Evolutionary conservation across 768 basidiomycete species (phyloP).

Genomic region (Leucosporidium scottii): DNA sequence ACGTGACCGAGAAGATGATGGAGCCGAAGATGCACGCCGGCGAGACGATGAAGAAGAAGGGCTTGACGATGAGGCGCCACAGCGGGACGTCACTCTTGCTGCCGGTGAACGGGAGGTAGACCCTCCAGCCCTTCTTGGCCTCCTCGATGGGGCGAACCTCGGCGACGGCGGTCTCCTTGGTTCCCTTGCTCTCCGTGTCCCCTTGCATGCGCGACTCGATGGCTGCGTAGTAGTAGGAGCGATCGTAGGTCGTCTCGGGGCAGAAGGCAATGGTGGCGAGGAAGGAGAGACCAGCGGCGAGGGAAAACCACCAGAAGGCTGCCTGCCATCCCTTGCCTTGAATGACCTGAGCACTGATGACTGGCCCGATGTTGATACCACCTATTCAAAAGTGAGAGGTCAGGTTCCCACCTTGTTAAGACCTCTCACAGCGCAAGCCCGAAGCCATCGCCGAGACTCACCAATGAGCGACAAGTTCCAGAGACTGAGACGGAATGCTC

Average conservation of each 20-base stretch:
- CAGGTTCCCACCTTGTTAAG: too few species aligned
- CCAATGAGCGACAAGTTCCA: slow-evolving; percentile 1
- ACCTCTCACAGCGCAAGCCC: too few species aligned
- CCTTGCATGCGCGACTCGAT: neutral
- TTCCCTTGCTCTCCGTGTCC: neutral
- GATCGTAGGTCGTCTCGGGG: slow-evolving; percentile 3
- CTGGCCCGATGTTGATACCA: slow-evolving; percentile 8
- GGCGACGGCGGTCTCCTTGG: neutral
- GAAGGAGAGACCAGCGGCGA: neutral
- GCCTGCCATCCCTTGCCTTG: neutral
- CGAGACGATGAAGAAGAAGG: neutral
- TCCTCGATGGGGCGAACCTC: neutral
- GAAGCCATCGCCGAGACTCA: too few species aligned
- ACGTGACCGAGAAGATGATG: slow-evolving; percentile 2
- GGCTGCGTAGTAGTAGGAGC: neutral
- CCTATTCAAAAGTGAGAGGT: too few species aligned
- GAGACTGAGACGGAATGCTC: neutral
- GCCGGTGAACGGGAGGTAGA: neutral
- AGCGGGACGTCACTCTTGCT: neutral
- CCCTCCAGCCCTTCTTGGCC: neutral
- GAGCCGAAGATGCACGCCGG: neutral
- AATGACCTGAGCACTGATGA: slow-evolving; percentile 4
- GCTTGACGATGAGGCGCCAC: neutral
- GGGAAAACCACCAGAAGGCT: slow-evolving; percentile 6
- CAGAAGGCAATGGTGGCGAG: slow-evolving; percentile 1